Evolutionary conservation across 2,329 filamentous ascomycete species (phyloP).

Genomic region (Neonectria coccinea): DNA sequence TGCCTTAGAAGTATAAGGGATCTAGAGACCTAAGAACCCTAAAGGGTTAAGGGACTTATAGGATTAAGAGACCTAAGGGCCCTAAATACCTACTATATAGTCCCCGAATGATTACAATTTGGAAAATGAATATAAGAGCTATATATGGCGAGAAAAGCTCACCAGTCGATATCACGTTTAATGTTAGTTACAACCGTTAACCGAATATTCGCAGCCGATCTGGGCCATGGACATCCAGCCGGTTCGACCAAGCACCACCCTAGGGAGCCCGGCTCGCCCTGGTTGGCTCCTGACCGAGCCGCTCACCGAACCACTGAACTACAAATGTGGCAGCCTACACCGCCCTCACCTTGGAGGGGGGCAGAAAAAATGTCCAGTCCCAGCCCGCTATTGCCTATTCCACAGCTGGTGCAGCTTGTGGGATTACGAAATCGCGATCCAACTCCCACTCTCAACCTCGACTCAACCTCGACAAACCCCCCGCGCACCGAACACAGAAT

Average conservation of each 20-base stretch:
- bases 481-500: conserved; percentile 32
- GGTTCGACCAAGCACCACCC: background rate
- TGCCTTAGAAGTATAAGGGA: too few species aligned
- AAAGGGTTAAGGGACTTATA: too few species aligned
- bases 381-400: conserved; percentile 46
- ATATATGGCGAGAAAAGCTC: too few species aligned
- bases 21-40: too few species aligned
- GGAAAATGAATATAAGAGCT: too few species aligned
- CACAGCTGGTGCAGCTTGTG: conserved; percentile 48
- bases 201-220: too few species aligned
- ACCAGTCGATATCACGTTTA: too few species aligned
- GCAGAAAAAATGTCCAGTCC: conserved; percentile 52
- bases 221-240: background rate
- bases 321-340: conserved; percentile 44
- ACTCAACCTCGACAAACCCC: conserved; percentile 39
- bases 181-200: too few species aligned
- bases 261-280: background rate
- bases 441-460: conserved; percentile 34
- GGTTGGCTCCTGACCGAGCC: conserved; percentile 18
- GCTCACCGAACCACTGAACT: conserved; percentile 25
- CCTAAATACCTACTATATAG: too few species aligned
- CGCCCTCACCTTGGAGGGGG: conserved; percentile 46
- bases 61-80: too few species aligned
- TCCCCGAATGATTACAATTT: too few species aligned
- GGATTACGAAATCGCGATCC: conserved; percentile 48